Percentiles rank a stretch among this genome's conserved stretches.
These are phyloP conservation scores for Metschnikowia cubensis DNA, from an alignment of 805 yeast species.

Conservation along the genomic window DNA sequence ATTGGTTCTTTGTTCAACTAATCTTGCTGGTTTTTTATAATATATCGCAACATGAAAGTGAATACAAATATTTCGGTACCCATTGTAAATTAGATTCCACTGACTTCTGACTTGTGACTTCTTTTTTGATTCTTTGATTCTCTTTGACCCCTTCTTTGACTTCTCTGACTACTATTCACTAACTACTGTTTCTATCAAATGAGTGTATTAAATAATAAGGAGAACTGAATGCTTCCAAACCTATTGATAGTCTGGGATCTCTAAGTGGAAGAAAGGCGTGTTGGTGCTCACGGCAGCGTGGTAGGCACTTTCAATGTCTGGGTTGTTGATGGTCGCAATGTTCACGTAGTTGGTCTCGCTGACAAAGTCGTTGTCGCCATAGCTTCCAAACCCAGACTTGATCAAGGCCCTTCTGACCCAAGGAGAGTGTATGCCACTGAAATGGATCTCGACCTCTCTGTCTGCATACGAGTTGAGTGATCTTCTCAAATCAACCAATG, in stretches of 20 bases:
- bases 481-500: conserved; percentile 69
- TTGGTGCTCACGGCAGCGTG: conserved; percentile 58
- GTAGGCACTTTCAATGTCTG: conserved; percentile 37
- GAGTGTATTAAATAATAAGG: not conserved
- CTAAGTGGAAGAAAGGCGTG: conserved; percentile 76
- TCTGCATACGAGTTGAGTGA: conserved; percentile 72
- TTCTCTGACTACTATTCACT: too few relatives aligned
- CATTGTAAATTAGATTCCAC: not conserved
- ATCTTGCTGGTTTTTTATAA: conserved; percentile 4
- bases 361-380: conserved; percentile 37
- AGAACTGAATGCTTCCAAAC: not conserved
- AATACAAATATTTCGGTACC: conserved; percentile 1
- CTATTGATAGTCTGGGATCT: conserved; percentile 54
- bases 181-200: too few relatives aligned
- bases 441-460: conserved; percentile 83
- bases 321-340: conserved; percentile 27
- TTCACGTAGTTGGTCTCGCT: conserved; percentile 40
- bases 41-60: conserved; percentile 1
- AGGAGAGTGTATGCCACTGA: conserved; percentile 76
- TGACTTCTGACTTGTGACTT: not conserved
- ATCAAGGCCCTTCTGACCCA: conserved; percentile 81
- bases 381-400: conserved; percentile 72
- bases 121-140: not conserved
- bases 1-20: conserved; percentile 49
- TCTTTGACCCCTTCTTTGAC: not conserved